Base-by-base conservation (phyloP, 108 stramenopile genomes). In the Nitzschia palea region DNA sequence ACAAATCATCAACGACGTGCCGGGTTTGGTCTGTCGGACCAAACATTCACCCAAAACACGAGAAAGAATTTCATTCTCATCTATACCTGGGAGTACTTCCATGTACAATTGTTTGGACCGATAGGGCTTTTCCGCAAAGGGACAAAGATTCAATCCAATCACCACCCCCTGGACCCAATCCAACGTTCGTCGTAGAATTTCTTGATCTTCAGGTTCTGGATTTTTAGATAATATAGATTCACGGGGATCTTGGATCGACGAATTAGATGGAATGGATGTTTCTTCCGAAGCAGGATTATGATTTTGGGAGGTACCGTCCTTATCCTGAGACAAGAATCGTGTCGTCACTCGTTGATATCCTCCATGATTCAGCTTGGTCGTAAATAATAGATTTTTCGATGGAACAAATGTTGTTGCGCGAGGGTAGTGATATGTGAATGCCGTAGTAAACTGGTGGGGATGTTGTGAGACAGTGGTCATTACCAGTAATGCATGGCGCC, bases 121-220 rank as follows among this genome's bases (percentile, higher is more conserved):
- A 1, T 78, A 47, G 6, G 92, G 84, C 50, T 58, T 54, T 18
- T 86, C 86, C 9, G 92, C 92, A 74, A 93, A 93, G 2, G 92
- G 92, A 68, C 92, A 93, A 2, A 93, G 61, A 65, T 88, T 88
- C 54, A 82, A 67, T 9, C 86, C 84, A 42, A 93, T 86, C 0
- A 93, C 86, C 0, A 85, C 80, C 1, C 71, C 61, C n/a, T 83
- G 48, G 33, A 93, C 47, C 88, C 88, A 93, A 32, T 81, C 68
- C 32, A 80, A 33, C 3, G 82, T 86, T 69, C 62, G 26, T n/a
- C 68, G 44, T 37, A 66, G 27, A 30, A 87, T 79, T 33, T 51
- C 44, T 18, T 76, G 67, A 45, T 81, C 70, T 63, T 63, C 62
- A 28, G 28, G 55, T 30, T 17, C 8, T 26, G 45, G 29, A 63